Evolutionary conservation across 371 early-diverging fungal genomes (phyloP), one percentile per base, ranked within the genome.

Genomic region (Aphelidium insulamus): DNA sequence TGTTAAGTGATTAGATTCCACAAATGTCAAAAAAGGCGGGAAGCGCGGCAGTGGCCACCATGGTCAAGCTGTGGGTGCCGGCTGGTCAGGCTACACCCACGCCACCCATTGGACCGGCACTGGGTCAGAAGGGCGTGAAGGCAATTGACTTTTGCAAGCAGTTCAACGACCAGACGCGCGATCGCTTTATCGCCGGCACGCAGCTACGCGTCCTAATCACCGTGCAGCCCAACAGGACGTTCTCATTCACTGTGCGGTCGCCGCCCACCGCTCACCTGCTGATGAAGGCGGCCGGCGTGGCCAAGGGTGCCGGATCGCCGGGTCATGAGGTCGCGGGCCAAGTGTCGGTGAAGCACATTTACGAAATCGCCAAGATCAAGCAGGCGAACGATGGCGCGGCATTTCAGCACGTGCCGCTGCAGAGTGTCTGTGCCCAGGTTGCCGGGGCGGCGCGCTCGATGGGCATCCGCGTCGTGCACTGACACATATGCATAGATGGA

Each of bases 91-190:
- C 91, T 5, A 75, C 83, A n/a, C 92, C 92, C 3, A 66, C 80
- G 22, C 90, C 91, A 3, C 91, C 95, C 11, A 78, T 94, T 19
- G 92, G 95, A 26, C 92, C 97, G 30, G 91, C 90, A 3, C 67
- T 95, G 16, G 97, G 97, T 54, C 87, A 85, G 41, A 72, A 84
- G 34, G 97, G 97, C 50, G 77, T 95, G 33, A 92, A 91, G 52
- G 69, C 86, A n/a, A 90, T 92, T 65, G 97, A 95, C 50, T 95
- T 95, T 51, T 86, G 87, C 62, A 90, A 88, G 54, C 78, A 75
- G 49, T 95, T 95, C 64, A 95, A 92, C 61, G 92, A 87, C 53
- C 74, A 73, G 30, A 88, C 97, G 37, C 86, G 83, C 50, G 64
- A 75, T 42, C 37, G 50, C 35, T 63, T 71, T 48, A 57, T 65